A percentile compares a stretch with the other conserved stretches of the same genome.
phyloP scores from a whole-genome alignment of 202 grass and related monocot genomes.

The Brachypodium distachyon region DNA sequence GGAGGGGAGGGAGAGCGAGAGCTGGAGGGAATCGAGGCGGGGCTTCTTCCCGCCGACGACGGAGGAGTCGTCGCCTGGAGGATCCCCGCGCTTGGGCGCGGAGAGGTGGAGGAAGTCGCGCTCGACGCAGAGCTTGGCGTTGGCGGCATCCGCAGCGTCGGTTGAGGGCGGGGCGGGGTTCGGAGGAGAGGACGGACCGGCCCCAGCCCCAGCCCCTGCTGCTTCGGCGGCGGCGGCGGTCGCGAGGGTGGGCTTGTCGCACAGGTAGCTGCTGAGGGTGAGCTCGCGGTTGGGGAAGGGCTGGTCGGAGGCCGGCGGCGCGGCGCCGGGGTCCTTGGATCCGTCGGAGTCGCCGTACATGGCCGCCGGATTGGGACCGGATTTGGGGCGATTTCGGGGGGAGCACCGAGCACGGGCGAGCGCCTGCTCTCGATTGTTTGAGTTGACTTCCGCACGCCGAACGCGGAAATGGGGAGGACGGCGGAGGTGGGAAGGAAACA shows the following conservation, averaged over 20 bases:
- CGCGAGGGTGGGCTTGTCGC: slow-evolving; percentile 68
- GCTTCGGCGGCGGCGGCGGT: neutral
- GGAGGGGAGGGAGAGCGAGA: slow-evolving; percentile 81
- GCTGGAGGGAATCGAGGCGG: slow-evolving; percentile 66
- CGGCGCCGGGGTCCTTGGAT: slow-evolving; percentile 47
- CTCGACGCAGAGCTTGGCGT: slow-evolving; percentile 55
- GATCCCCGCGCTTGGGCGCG: slow-evolving; percentile 62
- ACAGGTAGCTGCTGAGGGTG: slow-evolving; percentile 97
- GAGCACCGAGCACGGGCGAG: no score
- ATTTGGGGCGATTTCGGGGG: neutral
- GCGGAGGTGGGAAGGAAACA: slow-evolving; percentile 2
- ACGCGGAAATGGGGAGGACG: slow-evolving; percentile 34
- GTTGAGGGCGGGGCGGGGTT: neutral
- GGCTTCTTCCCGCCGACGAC: slow-evolving; percentile 76
- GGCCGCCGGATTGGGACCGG: slow-evolving; percentile 7
- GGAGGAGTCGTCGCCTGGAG: slow-evolving; percentile 44
- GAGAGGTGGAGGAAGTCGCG: slow-evolving; percentile 84
- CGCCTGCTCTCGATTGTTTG: neutral
- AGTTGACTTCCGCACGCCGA: slow-evolving; percentile 32
- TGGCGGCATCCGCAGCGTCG: neutral
- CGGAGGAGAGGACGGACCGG: slow-evolving; percentile 31
- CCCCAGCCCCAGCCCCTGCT: neutral
- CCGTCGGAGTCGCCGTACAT: slow-evolving; percentile 73
- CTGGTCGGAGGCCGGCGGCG: slow-evolving; percentile 20
- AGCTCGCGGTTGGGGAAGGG: slow-evolving; percentile 66